Evolutionary conservation across 768 basidiomycete genomes (phyloP).

Genomic region (Lentinula sp.): DNA sequence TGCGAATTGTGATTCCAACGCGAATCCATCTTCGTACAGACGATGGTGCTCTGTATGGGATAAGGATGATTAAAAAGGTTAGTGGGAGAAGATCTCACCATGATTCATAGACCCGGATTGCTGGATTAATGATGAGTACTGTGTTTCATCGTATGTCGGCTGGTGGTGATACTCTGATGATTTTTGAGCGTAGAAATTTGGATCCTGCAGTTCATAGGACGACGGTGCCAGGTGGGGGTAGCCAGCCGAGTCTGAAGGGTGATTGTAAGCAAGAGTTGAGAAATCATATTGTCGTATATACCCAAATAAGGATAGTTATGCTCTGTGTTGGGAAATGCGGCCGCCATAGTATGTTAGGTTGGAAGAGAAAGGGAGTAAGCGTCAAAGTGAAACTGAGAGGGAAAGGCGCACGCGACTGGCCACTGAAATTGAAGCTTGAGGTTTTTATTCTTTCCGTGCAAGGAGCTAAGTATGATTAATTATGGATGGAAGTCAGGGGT

Average conservation of each 20-base stretch:
- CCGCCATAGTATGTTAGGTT: not conserved
- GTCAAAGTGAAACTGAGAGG: not conserved
- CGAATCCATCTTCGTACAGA: not conserved
- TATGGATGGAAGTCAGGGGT: not conserved
- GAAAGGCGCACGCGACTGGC: not conserved
- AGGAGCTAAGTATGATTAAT: not conserved
- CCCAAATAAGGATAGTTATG: not conserved
- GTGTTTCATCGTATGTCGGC: not conserved
- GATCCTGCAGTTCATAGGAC: not conserved
- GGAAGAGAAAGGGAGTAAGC: not conserved
- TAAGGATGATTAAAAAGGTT: not conserved
- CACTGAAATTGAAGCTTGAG: not conserved
- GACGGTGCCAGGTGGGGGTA: not conserved
- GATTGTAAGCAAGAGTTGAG: not conserved
- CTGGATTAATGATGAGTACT: not conserved
- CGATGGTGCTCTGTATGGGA: not conserved
- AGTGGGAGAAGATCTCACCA: not conserved
- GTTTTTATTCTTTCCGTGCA: not conserved
- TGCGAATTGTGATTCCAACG: not conserved
- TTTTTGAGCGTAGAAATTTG: not conserved
- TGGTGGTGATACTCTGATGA: not conserved
- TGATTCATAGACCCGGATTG: not conserved
- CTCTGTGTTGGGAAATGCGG: not conserved
- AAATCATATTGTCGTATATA: not conserved
- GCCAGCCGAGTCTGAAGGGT: not conserved